phyloP scores from a whole-genome alignment of 495 filamentous ascomycete species.

The Penicillium ucsense region DNA sequence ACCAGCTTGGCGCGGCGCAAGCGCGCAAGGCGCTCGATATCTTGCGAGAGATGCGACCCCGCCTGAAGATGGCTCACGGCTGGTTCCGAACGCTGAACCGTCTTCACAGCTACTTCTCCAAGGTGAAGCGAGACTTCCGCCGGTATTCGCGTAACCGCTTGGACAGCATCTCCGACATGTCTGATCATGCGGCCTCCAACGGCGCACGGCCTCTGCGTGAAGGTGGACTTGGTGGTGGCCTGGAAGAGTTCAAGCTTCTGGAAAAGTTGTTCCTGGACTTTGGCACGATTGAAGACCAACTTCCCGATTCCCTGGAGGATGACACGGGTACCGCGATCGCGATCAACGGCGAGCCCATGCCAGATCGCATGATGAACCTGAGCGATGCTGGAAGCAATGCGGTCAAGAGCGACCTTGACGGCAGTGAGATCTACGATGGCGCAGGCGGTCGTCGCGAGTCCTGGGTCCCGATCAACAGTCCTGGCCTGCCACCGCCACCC shows the following conservation, averaged over 20 bases:
- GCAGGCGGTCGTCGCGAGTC: constrained; percentile 33
- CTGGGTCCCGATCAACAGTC: constrained; percentile 37
- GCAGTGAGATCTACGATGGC: constrained; percentile 25
- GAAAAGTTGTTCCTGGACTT: constrained; percentile 50
- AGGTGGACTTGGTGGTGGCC: constrained; percentile 48
- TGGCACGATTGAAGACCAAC: constrained; percentile 40
- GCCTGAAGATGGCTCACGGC: constrained; percentile 60
- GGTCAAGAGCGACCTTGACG: constrained; percentile 34
- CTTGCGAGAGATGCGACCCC: constrained; percentile 52
- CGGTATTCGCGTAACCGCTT: constrained; percentile 35
- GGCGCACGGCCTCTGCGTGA: constrained; percentile 37
- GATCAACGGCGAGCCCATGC: constrained; percentile 12
- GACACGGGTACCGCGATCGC: constrained; percentile 18
- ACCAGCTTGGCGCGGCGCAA: constrained; percentile 27
- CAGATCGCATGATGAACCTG: constrained; percentile 25
- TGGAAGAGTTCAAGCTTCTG: constrained; percentile 62
- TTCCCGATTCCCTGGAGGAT: constrained; percentile 25
- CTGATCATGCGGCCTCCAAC: constrained; percentile 28
- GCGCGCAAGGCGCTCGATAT: constrained; percentile 43
- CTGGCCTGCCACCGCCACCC: constrained; percentile 23
- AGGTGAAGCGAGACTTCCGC: constrained; percentile 51
- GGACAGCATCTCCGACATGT: constrained; percentile 21
- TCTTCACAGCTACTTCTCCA: constrained; percentile 58
- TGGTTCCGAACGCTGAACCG: constrained; percentile 60
- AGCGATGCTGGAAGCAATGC: constrained; percentile 35